Percentiles rank a stretch among this genome's conserved stretches.
Evolutionary conservation across 2,329 filamentous ascomycete species (phyloP).

Genomic region (Pseudocercospora macadamiae): DNA sequence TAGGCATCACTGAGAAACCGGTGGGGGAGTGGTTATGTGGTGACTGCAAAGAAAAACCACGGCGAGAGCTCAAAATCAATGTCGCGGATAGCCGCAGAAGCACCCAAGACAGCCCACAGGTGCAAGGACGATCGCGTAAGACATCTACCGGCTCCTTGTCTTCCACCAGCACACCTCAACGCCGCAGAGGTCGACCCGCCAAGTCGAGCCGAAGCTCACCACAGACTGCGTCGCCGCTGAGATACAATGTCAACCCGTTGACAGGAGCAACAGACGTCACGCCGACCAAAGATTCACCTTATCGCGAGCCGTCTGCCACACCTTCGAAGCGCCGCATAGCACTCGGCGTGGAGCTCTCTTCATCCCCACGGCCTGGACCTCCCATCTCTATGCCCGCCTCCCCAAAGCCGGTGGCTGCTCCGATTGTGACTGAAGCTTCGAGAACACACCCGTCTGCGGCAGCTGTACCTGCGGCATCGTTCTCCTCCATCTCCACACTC

Average conservation of each 20-base stretch:
- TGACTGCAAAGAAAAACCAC: slow-evolving; percentile 11
- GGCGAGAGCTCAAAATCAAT: background rate
- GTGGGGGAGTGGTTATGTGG: slow-evolving; percentile 32
- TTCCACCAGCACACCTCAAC: slow-evolving; percentile 9
- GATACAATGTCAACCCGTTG: slow-evolving; percentile 18
- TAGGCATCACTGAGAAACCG: slow-evolving; percentile 67
- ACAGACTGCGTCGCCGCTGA: slow-evolving; percentile 3
- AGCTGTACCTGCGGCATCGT: slow-evolving; percentile 19
- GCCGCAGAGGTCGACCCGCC: slow-evolving; percentile 2
- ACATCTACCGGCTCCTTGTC: background rate
- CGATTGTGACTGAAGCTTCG: slow-evolving; percentile 11
- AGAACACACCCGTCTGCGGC: slow-evolving; percentile 1
- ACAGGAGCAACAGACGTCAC: slow-evolving; percentile 17
- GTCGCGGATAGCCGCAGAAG: background rate
- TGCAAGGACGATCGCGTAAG: slow-evolving; percentile 1
- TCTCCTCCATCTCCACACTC: slow-evolving; percentile 36
- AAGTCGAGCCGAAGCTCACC: background rate
- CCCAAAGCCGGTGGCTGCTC: slow-evolving; percentile 5
- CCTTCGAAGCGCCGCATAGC: slow-evolving; percentile 16
- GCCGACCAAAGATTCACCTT: slow-evolving; percentile 22
- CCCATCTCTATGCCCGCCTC: background rate
- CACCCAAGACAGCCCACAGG: background rate
- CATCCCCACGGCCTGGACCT: slow-evolving; percentile 10
- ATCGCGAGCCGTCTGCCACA: slow-evolving; percentile 11
- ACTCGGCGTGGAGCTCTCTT: slow-evolving; percentile 8